Conservation (phyloP, 2,329 filamentous ascomycete genomes). For the Aspergillus tamarii region DNA sequence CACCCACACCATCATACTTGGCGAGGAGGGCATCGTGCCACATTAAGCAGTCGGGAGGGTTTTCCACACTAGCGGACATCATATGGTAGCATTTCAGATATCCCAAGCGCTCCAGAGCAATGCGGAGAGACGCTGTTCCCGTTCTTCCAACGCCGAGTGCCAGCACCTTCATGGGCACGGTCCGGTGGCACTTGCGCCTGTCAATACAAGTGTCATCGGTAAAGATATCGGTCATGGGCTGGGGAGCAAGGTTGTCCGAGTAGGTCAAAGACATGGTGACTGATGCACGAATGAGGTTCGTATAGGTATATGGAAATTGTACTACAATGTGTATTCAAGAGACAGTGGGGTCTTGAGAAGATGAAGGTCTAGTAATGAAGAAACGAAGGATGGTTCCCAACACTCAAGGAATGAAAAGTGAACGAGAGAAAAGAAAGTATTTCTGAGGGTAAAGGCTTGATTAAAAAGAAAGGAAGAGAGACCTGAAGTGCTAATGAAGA, state of each 20-base stretch:
- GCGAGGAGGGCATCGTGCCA: conserved; percentile 71
- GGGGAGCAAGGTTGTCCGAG: conserved; percentile 43
- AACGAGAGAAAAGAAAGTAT: not conserved
- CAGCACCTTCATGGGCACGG: conserved; percentile 73
- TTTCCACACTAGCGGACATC: conserved; percentile 71
- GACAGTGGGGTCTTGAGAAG: not conserved
- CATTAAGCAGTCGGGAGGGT: conserved; percentile 67
- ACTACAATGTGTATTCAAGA: not conserved
- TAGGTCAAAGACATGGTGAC: conserved; percentile 39
- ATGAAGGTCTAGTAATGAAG: not conserved
- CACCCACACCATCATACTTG: conserved; percentile 63
- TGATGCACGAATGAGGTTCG: not conserved
- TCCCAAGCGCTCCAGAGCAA: conserved; percentile 67
- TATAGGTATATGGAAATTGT: not conserved
- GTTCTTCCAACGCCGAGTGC: conserved; percentile 71
- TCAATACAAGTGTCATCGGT: conserved; percentile 71
- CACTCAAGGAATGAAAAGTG: not conserved
- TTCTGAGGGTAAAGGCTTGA: not conserved
- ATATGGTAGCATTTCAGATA: conserved; percentile 74
- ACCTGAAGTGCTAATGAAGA: not conserved
- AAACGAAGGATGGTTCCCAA: not conserved
- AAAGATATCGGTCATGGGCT: conserved; percentile 52
- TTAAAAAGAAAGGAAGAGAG: not conserved
- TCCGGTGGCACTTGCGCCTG: conserved; percentile 65
- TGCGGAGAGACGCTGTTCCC: conserved; percentile 70